These are phyloP conservation scores for Porcisia hertigi DNA, from an alignment of 208 protist species.

Conservation along the genomic window DNA sequence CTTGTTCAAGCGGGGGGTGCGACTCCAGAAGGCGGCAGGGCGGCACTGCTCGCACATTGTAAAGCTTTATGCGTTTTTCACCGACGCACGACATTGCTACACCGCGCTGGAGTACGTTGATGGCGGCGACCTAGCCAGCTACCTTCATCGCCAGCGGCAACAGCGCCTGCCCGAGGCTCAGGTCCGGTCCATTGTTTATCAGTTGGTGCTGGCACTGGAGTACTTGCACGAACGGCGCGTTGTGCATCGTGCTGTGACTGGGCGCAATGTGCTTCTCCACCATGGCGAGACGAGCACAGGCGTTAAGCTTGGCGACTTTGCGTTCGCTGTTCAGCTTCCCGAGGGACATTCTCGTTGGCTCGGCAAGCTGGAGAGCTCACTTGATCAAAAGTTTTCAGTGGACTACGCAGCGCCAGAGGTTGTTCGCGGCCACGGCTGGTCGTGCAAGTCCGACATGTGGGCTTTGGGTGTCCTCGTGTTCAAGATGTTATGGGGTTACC, in stretches of 20 bases:
- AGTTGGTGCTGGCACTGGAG: slow-evolving; percentile 42
- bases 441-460: slow-evolving; percentile 77
- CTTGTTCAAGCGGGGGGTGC: slow-evolving; percentile 91
- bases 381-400: slow-evolving; percentile 66
- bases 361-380: not conserved
- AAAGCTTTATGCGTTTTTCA: slow-evolving; percentile 96
- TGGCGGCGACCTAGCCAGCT: slow-evolving; percentile 83
- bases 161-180: slow-evolving; percentile 34
- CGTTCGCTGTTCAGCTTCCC: slow-evolving; percentile 63
- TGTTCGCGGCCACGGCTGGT: slow-evolving; percentile 40
- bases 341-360: not conserved
- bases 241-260: slow-evolving; percentile 82
- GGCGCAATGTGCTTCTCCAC: slow-evolving; percentile 73
- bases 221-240: slow-evolving; percentile 65
- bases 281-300: slow-evolving; percentile 9
- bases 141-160: slow-evolving; percentile 1
- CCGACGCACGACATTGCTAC: slow-evolving; percentile 93
- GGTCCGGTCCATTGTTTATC: slow-evolving; percentile 27
- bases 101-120: slow-evolving; percentile 97
- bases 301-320: slow-evolving; percentile 98
- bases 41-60: slow-evolving; percentile 94
- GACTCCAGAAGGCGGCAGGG: slow-evolving; percentile 93
- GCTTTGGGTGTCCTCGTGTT: slow-evolving; percentile 64
- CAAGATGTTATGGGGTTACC: slow-evolving; percentile 51
- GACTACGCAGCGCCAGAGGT: slow-evolving; percentile 98